phyloP scores from a whole-genome alignment of 164 flowering plant species.

The Vitis labrusca region DNA sequence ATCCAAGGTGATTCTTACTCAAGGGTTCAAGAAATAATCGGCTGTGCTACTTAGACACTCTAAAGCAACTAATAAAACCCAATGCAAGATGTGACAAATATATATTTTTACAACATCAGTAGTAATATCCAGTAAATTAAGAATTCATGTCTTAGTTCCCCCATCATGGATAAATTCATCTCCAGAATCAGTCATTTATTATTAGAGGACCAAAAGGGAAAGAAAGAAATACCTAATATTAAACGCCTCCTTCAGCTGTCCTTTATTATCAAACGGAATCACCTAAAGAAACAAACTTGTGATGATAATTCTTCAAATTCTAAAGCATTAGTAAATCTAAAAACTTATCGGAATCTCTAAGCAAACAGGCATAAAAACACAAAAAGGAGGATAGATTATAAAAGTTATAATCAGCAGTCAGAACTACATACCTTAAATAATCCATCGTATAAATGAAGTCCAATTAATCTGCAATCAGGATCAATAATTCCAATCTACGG shows the following conservation, averaged over 20 bases:
- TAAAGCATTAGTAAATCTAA: not conserved
- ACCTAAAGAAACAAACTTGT: constrained; percentile 49
- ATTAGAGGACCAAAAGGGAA: not conserved
- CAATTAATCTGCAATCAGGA: constrained; percentile 96
- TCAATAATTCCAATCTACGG: constrained; percentile 95
- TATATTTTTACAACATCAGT: too few relatives aligned
- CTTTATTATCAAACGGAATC: constrained; percentile 94
- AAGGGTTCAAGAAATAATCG: too few relatives aligned
- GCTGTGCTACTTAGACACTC: too few relatives aligned
- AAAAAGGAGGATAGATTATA: not conserved
- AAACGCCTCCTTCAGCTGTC: constrained; percentile 96
- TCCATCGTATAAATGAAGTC: constrained; percentile 99
- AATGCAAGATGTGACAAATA: not conserved
- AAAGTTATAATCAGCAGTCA: not conserved
- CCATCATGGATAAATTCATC: not conserved
- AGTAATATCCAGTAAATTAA: not conserved
- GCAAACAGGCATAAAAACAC: not conserved
- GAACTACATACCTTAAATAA: constrained; percentile 72
- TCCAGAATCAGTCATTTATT: not conserved
- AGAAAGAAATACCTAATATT: constrained; percentile 69
- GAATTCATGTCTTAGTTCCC: not conserved
- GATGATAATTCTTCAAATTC: not conserved
- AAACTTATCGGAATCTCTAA: not conserved
- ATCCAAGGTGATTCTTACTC: too few relatives aligned
- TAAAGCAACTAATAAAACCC: not conserved